phyloP scores from a whole-genome alignment of 2,329 filamentous ascomycete genomes.

The Aspergillus tubingensis region DNA sequence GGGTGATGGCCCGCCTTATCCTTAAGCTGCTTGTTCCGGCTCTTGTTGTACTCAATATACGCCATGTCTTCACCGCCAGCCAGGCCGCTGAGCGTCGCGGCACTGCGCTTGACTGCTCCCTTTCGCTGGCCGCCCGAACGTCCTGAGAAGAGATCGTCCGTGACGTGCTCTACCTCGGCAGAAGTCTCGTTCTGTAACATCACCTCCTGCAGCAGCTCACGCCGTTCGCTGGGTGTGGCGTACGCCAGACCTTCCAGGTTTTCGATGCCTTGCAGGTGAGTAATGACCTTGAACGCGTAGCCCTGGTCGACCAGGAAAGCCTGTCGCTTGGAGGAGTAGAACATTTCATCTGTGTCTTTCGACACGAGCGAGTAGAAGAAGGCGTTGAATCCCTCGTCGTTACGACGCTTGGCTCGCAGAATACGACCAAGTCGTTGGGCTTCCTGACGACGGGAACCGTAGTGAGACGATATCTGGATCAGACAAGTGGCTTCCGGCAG shows the following conservation, averaged over 20 bases:
- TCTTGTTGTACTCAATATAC: slow-evolving; percentile 83
- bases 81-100: slow-evolving; percentile 80
- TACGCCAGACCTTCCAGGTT: slow-evolving; percentile 79
- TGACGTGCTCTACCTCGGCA: slow-evolving; percentile 69
- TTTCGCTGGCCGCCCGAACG: slow-evolving; percentile 54
- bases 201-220: slow-evolving; percentile 85
- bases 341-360: slow-evolving; percentile 98
- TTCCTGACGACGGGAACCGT: slow-evolving; percentile 94
- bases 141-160: slow-evolving; percentile 66
- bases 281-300: slow-evolving; percentile 99
- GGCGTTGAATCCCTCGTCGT: slow-evolving; percentile 97
- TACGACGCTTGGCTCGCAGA: slow-evolving; percentile 88
- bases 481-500: slow-evolving; percentile 93
- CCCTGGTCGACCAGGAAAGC: slow-evolving; percentile 97
- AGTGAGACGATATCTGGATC: slow-evolving; percentile 97
- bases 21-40: slow-evolving; percentile 67
- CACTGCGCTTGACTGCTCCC: slow-evolving; percentile 71
- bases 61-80: slow-evolving; percentile 96
- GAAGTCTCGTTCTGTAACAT: slow-evolving; percentile 82
- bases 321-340: slow-evolving; percentile 92
- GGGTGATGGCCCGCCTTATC: slow-evolving; percentile 60
- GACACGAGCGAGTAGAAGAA: slow-evolving; percentile 98
- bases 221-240: slow-evolving; percentile 73
- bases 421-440: slow-evolving; percentile 92
- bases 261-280: slow-evolving; percentile 87